Evolutionary conservation across 78 protist species (phyloP), one percentile per base, ranked within the genome.

Genomic region (Speleostelium caveatum): DNA sequence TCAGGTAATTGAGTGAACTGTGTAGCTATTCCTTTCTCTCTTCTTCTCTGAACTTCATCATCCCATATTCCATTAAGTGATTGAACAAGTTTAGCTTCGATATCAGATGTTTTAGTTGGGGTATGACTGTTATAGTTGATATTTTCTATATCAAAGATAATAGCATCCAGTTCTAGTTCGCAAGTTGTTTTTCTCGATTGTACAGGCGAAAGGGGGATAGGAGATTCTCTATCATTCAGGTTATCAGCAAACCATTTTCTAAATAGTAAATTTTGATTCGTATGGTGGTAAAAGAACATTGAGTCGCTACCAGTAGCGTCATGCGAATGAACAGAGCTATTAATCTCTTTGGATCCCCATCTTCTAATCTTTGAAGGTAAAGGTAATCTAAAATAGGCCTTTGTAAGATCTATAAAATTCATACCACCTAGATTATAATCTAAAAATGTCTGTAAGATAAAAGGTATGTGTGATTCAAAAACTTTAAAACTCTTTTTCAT

Each of bases 391-490:
- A 89, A 89, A 0, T 3, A 39, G 7, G 74, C 79, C 2, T 60
- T 51, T 14, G 62, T 39, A 42, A 89, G 63, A 55, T 89, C 74
- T 32, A 89, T 62, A 55, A 68, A 71, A 28, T 80, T 51, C 94
- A 89, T 96, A 12, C 98, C 98, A 5, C 68, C 73, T 10, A 96
- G 66, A 69, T 96, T 96, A 21, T 86, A 62, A 92, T 96, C 98
- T 33, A 94, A 87, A 24, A 95, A 69, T 38, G 96, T 66, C 69
- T 93, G 96, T 41, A 96, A 86, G 24, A 69, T 28, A 78, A 68
- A 96, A 1, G 97, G 97, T 5, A 97, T 73, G 85, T 97, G 99
- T 10, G 98, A 79, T 74, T 94, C 97, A 68, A 85, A 56, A 1
- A 95, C 96, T 63, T 87, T 89, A 45, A 91, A 71, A 4, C 5